Evolutionary conservation across 176 grass and related monocot genomes (phyloP), one percentile per base, ranked within the genome.

Genomic region (Eleusine coracana): DNA sequence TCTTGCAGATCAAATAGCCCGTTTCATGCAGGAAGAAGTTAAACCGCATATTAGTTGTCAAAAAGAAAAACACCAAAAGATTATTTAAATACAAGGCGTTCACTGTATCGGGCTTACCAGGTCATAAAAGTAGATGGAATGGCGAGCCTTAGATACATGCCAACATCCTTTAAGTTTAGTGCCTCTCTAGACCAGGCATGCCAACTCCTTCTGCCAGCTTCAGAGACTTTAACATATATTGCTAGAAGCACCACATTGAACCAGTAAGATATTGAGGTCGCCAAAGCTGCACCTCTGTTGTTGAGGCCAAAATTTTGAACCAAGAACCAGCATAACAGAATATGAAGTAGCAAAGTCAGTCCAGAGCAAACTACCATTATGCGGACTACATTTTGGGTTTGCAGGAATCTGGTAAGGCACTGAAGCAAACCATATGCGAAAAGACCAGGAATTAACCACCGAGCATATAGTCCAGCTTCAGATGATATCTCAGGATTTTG

Each of bases 51-150:
- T 60, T 61, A 76, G 52, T 36, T 59, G 69, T 38, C 7, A n/a
- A 73, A 66, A 37, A 29, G 73, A 68, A 39, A 41, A 58, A 23
- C 0, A 23, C 17, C 18, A 5, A 56, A 56, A 56, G 17, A 17
- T 46, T 41, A 46, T 2, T 10, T 29, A 50, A 70, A 84, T 25
- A 28, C n/a, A 59, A 20, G 21, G 21, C 49, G 44, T 36, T 61
- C 38, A 63, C 25, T 51, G 46, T 71, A 46, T 25, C 40, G 78
- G 70, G 52, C 71, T 94, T 89, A 94, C 95, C 95, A 98, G 48
- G 84, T 89, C 95, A 98, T 95, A 76, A 94, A 91, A 44, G 95
- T 91, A 7, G 92, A 98, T 76, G 92, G 90, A 90, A 98, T 80
- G 52, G 95, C 95, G 15, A 98, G 87, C 68, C 76, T 93, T 63